These are phyloP conservation scores for Fusarium brevicatenulatum DNA, from an alignment of 2,329 filamentous ascomycete genomes.

Conservation along the genomic window DNA sequence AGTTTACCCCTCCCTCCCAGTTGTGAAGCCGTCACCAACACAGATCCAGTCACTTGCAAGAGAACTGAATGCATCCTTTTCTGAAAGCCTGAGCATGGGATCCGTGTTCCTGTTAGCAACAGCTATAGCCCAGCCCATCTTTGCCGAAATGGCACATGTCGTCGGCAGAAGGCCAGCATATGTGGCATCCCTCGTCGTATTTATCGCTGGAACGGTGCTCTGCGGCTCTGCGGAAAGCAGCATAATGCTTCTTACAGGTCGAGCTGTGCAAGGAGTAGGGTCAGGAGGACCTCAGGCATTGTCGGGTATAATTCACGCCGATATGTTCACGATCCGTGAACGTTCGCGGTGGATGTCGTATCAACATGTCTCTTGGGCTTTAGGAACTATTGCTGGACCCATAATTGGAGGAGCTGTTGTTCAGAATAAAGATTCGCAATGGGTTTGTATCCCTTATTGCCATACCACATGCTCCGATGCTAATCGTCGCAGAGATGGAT, in stretches of 20 bases:
- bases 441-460: constrained; percentile 26
- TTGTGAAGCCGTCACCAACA: neutral
- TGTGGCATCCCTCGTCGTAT: constrained; percentile 42
- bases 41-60: constrained; percentile 33
- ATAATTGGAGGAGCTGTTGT: constrained; percentile 41
- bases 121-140: constrained; percentile 66
- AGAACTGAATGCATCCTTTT: constrained; percentile 42
- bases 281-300: constrained; percentile 50
- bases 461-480: neutral
- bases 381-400: constrained; percentile 60
- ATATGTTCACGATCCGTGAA: constrained; percentile 55
- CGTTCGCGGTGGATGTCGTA: constrained; percentile 54
- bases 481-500: constrained; percentile 46
- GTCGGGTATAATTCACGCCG: constrained; percentile 48
- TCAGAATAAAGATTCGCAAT: constrained; percentile 28
- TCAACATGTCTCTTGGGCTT: constrained; percentile 60
- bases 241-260: constrained; percentile 47
- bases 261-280: constrained; percentile 51
- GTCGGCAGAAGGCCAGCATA: constrained; percentile 49
- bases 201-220: constrained; percentile 54
- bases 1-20: neutral
- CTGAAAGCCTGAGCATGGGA: constrained; percentile 52
- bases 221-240: constrained; percentile 49
- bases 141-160: constrained; percentile 51
- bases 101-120: constrained; percentile 75